Conservation (phyloP, 2,329 filamentous ascomycete species). For the Phyllosticta citriasiana region DNA sequence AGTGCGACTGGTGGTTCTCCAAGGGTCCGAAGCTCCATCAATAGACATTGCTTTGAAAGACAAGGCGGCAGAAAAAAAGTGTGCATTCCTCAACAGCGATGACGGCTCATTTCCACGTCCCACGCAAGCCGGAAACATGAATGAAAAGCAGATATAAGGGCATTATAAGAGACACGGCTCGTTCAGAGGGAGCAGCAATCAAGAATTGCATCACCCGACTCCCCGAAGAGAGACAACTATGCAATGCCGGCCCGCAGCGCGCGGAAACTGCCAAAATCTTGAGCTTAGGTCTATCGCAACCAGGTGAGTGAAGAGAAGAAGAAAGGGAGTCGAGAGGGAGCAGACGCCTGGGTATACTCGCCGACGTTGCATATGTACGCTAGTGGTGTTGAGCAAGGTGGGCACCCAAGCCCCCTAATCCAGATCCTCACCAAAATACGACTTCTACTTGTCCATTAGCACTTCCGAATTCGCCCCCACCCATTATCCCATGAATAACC, state of each 20-base stretch:
- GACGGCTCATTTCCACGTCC: background rate
- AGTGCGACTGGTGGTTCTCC: constrained; percentile 54
- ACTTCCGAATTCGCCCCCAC: too few relatives aligned
- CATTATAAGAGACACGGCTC: background rate
- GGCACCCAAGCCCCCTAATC: too few relatives aligned
- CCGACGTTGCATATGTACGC: too few relatives aligned
- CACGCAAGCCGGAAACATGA: background rate
- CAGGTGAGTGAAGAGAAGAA: background rate
- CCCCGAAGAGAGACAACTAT: background rate
- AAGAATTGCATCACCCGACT: background rate
- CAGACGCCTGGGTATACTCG: too few relatives aligned
- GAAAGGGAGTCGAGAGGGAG: background rate
- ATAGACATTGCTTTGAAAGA: background rate
- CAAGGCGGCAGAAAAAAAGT: too few relatives aligned
- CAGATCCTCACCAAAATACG: too few relatives aligned
- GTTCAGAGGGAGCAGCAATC: background rate
- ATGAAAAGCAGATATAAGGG: background rate
- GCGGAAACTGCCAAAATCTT: background rate
- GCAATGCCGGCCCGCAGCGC: background rate
- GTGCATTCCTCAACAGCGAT: background rate
- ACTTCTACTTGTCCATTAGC: too few relatives aligned
- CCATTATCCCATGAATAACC: too few relatives aligned
- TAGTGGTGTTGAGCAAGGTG: too few relatives aligned
- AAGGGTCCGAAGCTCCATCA: constrained; percentile 28
- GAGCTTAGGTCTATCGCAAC: background rate